phyloP scores from a whole-genome alignment of 2,329 filamentous ascomycete genomes.

The Zelopaecilomyces penicillatus region DNA sequence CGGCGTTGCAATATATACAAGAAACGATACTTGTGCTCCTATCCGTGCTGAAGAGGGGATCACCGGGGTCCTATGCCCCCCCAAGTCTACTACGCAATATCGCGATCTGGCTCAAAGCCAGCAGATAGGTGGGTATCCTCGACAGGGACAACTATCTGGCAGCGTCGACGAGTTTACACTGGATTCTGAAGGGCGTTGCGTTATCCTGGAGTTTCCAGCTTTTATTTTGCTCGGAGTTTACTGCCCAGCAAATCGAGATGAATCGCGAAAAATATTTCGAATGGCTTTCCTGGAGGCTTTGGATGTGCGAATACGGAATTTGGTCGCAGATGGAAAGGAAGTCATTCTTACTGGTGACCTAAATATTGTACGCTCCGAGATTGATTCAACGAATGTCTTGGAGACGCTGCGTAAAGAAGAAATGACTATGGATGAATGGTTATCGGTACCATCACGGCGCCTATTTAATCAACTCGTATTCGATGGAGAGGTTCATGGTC shows the following conservation, averaged over 20 bases:
- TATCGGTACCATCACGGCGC: constrained; percentile 62
- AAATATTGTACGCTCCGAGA: constrained; percentile 62
- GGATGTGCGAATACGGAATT: constrained; percentile 76
- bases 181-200: constrained; percentile 85
- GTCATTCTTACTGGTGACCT: constrained; percentile 83
- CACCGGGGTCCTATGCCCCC: constrained; percentile 67
- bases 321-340: constrained; percentile 70
- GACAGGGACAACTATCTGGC: constrained; percentile 53
- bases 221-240: constrained; percentile 93
- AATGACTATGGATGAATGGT: constrained; percentile 61
- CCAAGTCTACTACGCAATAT: constrained; percentile 62
- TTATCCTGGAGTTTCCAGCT: constrained; percentile 86
- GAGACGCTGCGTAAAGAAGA: constrained; percentile 65
- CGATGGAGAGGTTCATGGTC: constrained; percentile 58
- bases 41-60: constrained; percentile 93
- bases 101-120: constrained; percentile 64
- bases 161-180: constrained; percentile 61
- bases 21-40: constrained; percentile 76
- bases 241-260: constrained; percentile 81
- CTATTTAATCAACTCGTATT: constrained; percentile 82
- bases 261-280: constrained; percentile 74
- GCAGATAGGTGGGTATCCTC: constrained; percentile 85
- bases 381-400: constrained; percentile 68
- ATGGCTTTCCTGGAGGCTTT: constrained; percentile 71
- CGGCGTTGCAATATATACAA: constrained; percentile 89